Base-by-base conservation (phyloP, 1,139 yeast genomes). In the Pichia sp. region DNA sequence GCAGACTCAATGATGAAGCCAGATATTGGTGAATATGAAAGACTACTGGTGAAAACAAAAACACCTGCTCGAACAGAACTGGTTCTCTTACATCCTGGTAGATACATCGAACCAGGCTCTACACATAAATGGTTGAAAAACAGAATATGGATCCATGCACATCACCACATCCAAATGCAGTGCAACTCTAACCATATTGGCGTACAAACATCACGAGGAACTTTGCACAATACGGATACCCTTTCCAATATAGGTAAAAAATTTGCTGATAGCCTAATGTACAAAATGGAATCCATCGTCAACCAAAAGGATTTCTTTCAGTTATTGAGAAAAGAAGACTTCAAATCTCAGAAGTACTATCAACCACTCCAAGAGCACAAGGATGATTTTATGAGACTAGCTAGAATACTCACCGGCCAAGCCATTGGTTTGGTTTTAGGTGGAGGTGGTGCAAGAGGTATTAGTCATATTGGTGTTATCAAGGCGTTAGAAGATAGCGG, bases 361-460 rank as follows among this genome's bases (percentile, higher is more conserved):
- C 62, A 69, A 10, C 63, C 78, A 8, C 63, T 68, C 31, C 72
- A 72, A 47, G 62, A 73, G 12, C 87, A 84, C 54, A 91, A 91
- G 58, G 82, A 80, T 54, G 98, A 91, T 55, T 91, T 91, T 54
- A 67, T 85, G 57, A 69, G 98, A 39, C 62, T 91, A 24, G 98
- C 98, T 0, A 69, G 98, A 49, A 73, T 91, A 12, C 61, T 91
- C 19, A 84, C 96, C 0, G 94, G 95, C 13, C 87, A 87, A 55
- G 95, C 96, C 0, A 86, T 91, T 26, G 98, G 97, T 0, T 64
- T 91, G 15, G 96, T 91, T 3, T 66, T 91, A 8, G 98, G 98
- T 4, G 98, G 98, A 12, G 98, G 98, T 30, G 98, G 98, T 22
- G 95, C 98, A 0, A 69, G 98, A 49, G 98, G 98, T 2, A 71